Base-by-base conservation (phyloP, 2,329 filamentous ascomycete genomes). In the Ilyonectria destructans region DNA sequence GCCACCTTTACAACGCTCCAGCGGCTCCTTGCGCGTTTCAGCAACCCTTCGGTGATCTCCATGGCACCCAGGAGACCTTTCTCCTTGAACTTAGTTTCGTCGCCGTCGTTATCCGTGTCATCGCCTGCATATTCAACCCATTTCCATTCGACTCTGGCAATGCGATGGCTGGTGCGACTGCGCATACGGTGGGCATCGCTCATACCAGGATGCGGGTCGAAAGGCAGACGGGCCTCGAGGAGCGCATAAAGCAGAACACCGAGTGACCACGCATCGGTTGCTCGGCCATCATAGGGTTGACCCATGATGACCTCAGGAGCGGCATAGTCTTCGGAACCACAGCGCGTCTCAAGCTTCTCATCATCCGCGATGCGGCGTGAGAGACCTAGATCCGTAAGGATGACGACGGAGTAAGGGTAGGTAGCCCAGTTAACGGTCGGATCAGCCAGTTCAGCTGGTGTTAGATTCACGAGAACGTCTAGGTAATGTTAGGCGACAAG, bases 271-370 rank as follows among this genome's bases (percentile, higher is more conserved):
- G 94, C 95, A 78, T 99, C 96, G 1, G 93, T 97, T 2, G 92
- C 90, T 43, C 94, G 93, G 35, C 96, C 96, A 79, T 98, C 95
- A 78, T 99, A 99, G 8, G 94, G 90, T 77, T 97, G 94, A 26
- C 96, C 96, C 86, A 99, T 94, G 61, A 99, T 92, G 52, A 99
- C 95, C 80, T 99, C 96, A 0, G 96, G 96, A 0, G 96, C 96
- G 2, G 96, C 96, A 79, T 99, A 99, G 82, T 99, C 96, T 82
- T 98, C 96, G 46, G 93, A 97, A 35, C 96, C 96, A 80, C 96
- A 99, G 10, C 96, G 90, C 2, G 96, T 98, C 69, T 93, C 93
- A n/a, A 99, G 88, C 68, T 96, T 92, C 72, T 97, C 94, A 59
- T 94, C 94, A 69, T 94, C 92, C 17, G 94, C 90, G 45, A 98